phyloP scores from a whole-genome alignment of 2,329 filamentous ascomycete genomes.

The Neofusicoccum kwambonambiense region DNA sequence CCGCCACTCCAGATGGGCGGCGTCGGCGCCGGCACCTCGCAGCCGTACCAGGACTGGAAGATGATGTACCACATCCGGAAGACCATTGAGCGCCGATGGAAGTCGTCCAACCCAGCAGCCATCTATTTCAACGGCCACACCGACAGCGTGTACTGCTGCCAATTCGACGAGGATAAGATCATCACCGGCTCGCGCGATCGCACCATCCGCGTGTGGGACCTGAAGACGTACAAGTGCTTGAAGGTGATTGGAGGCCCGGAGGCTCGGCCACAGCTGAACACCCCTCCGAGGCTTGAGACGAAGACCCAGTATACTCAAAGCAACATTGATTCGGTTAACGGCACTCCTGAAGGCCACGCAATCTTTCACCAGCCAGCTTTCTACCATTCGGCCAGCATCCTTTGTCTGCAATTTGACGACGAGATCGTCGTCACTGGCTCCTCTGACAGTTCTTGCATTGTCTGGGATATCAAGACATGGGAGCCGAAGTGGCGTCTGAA shows the following conservation, averaged over 20 bases:
- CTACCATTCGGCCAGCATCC: constrained; percentile 87
- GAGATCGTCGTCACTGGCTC: constrained; percentile 92
- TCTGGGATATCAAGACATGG: constrained; percentile 84
- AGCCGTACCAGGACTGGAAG: constrained; percentile 71
- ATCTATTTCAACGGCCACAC: constrained; percentile 91
- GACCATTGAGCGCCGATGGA: constrained; percentile 77
- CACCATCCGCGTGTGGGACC: constrained; percentile 95
- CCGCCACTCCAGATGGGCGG: constrained; percentile 49
- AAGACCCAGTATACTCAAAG: constrained; percentile 42
- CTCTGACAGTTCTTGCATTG: constrained; percentile 85
- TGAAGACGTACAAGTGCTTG: constrained; percentile 80
- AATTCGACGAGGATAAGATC: constrained; percentile 98
- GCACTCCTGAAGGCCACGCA: constrained; percentile 44
- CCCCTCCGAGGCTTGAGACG: constrained; percentile 41
- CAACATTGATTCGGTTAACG: constrained; percentile 47
- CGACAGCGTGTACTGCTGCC: constrained; percentile 95
- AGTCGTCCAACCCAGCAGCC: constrained; percentile 70
- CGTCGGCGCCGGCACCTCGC: constrained; percentile 52
- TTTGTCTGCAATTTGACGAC: constrained; percentile 93
- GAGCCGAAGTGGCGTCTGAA: constrained; percentile 74
- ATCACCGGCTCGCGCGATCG: constrained; percentile 94
- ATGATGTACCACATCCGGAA: constrained; percentile 76
- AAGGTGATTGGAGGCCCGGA: constrained; percentile 80
- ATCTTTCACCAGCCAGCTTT: constrained; percentile 48
- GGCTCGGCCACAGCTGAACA: constrained; percentile 54